These are phyloP conservation scores for Tuber calosporum DNA, from an alignment of 495 filamentous ascomycete species.

Conservation along the genomic window DNA sequence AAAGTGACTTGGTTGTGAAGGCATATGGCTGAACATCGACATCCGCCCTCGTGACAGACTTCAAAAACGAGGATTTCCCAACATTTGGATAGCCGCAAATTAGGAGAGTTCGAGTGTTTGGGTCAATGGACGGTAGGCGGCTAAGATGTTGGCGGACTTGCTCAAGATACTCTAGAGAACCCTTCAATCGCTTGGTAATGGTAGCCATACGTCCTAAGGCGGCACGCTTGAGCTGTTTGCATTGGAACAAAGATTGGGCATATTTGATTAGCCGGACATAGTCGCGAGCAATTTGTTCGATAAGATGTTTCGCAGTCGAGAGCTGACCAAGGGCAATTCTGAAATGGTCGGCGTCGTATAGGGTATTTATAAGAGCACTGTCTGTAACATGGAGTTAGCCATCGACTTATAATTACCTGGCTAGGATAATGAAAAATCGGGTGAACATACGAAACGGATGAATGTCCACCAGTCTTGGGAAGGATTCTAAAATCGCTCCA, in stretches of 20 bases:
- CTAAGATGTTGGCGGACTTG: conserved; percentile 97
- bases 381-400: conserved; percentile 46
- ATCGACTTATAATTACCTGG: not conserved
- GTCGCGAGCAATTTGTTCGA: conserved; percentile 89
- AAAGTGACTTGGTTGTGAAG: conserved; percentile 96
- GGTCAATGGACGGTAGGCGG: conserved; percentile 94
- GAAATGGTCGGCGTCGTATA: conserved; percentile 98
- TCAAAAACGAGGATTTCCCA: conserved; percentile 91
- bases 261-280: conserved; percentile 93
- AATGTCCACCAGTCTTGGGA: conserved; percentile 88
- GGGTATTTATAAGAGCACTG: conserved; percentile 73
- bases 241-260: conserved; percentile 90
- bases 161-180: conserved; percentile 89
- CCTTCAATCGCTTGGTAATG: conserved; percentile 84
- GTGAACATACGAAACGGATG: conserved; percentile 66
- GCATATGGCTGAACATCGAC: conserved; percentile 97
- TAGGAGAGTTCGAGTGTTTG: conserved; percentile 86
- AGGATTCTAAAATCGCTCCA: conserved; percentile 77
- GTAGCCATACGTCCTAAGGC: conserved; percentile 93
- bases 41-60: conserved; percentile 86
- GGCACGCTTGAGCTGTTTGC: conserved; percentile 86
- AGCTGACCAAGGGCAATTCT: conserved; percentile 92
- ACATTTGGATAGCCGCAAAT: conserved; percentile 98
- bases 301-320: conserved; percentile 89
- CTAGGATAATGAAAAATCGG: conserved; percentile 50